Base-by-base conservation (phyloP, 805 yeast species). In the Wickerhamiella kazuoi region DNA sequence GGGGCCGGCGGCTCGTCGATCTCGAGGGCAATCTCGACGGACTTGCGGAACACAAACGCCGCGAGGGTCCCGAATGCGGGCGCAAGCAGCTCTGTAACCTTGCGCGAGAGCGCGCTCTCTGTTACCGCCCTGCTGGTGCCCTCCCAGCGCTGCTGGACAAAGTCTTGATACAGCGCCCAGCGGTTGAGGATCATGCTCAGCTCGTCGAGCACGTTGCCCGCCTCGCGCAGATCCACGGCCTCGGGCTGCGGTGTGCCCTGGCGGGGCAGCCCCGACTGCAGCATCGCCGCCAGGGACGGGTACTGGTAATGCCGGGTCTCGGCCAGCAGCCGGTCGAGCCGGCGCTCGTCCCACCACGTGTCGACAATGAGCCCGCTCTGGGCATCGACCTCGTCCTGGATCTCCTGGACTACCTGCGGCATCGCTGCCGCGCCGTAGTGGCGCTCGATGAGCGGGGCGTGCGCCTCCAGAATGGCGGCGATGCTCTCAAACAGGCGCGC, bases 281-380 rank as follows among this genome's bases (percentile, higher is more conserved):
- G 30, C 8, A 16, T 21, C 3, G 42, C 41, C 18, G 66, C 65
- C 34, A 69, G 52, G 14, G 54, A 57, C 6, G 74, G 74, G 50
- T 65, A 75, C 23, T 64, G 62, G 53, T 81, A 79, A 17, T 61
- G 53, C 18, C 63, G 60, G 36, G 78, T 64, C 19, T 76, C 81
- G 40, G 66, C 65, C 19, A 79, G 48, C 7, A 68, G 53, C 43
- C 70, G 65, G 21, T 68, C 74, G 3, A 84, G 51, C 21, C 75
- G 64, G 45, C 81, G 68, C 21, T 72, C 68, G 48, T 86, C 96
- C 61, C 76, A 71, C 51, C 81, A 82, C 0, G 90, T 80, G 55
- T 87, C 97, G 40, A 80, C 65, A 3, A 90, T 79, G 34, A 90
- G 63, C 1, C 93, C 93, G 20, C 87, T 77, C 53, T 90, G 98